These are phyloP conservation scores for Hortaea sp. DNA, from an alignment of 2,329 filamentous ascomycete species.

Conservation along the genomic window DNA sequence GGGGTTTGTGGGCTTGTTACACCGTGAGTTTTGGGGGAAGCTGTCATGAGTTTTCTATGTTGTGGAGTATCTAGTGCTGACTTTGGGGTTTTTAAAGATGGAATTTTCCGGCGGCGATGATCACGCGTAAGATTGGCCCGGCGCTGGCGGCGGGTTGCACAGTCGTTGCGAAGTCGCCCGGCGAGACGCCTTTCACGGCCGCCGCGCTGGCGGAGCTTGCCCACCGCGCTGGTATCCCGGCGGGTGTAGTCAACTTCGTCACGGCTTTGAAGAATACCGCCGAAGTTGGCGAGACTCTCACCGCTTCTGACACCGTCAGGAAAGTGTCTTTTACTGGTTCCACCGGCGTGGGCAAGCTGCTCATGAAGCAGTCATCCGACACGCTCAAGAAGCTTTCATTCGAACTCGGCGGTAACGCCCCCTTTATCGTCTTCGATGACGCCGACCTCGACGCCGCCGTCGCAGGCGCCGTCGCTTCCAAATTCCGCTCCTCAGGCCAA, in stretches of 20 bases:
- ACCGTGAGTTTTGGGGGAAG: slow-evolving; percentile 36
- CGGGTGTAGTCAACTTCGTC: slow-evolving; percentile 83
- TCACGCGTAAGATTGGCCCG: slow-evolving; percentile 43
- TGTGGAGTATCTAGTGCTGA: not conserved
- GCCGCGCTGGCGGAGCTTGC: slow-evolving; percentile 81
- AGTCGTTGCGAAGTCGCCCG: slow-evolving; percentile 81
- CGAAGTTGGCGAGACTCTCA: slow-evolving; percentile 66
- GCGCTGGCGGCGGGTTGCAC: slow-evolving; percentile 88
- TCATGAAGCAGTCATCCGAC: slow-evolving; percentile 81
- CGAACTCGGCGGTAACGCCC: slow-evolving; percentile 89
- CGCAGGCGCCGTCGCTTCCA: slow-evolving; percentile 69
- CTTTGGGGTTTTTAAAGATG: slow-evolving; percentile 37
- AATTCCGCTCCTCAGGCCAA: slow-evolving; percentile 91
- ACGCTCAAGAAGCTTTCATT: slow-evolving; percentile 82
- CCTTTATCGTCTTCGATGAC: slow-evolving; percentile 95
- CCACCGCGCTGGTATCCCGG: slow-evolving; percentile 76
- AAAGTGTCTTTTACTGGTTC: slow-evolving; percentile 91
- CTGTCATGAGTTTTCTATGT: not conserved
- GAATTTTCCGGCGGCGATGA: slow-evolving; percentile 58
- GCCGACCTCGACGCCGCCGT: slow-evolving; percentile 78
- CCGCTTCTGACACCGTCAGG: slow-evolving; percentile 63
- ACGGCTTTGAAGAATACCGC: slow-evolving; percentile 71
- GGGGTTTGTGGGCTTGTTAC: slow-evolving; percentile 77
- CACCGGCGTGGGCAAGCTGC: slow-evolving; percentile 56
- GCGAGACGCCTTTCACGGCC: slow-evolving; percentile 85